phyloP scores from a whole-genome alignment of 148 eudicot genomes.

The Pharnaceum exiguum region DNA sequence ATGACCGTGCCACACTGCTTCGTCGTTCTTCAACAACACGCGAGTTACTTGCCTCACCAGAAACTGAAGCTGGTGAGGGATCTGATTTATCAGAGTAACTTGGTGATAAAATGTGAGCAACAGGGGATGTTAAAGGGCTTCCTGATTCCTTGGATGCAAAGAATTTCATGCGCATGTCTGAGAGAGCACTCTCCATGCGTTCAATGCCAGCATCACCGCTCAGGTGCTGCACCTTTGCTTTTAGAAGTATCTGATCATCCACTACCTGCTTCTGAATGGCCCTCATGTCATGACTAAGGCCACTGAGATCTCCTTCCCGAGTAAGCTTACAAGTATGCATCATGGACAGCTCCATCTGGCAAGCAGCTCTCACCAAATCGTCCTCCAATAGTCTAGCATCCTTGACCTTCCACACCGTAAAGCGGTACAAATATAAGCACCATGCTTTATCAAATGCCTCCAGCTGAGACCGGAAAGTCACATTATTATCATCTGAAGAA shows the following conservation, averaged over 20 bases:
- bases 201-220: slow-evolving; percentile 85
- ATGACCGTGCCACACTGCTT: slow-evolving; percentile 57
- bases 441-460: slow-evolving; percentile 88
- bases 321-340: slow-evolving; percentile 88
- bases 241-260: slow-evolving; percentile 82
- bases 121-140: slow-evolving; percentile 49
- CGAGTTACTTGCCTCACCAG: slow-evolving; percentile 25
- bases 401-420: slow-evolving; percentile 92
- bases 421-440: slow-evolving; percentile 83
- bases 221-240: slow-evolving; percentile 72
- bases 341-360: slow-evolving; percentile 95
- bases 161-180: slow-evolving; percentile 56
- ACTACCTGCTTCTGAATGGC: slow-evolving; percentile 91
- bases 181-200: slow-evolving; percentile 79
- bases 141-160: slow-evolving; percentile 62
- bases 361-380: slow-evolving; percentile 95
- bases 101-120: slow-evolving; percentile 52
- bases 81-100: slow-evolving; percentile 33
- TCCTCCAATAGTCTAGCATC: slow-evolving; percentile 84
- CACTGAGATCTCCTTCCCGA: slow-evolving; percentile 44
- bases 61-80: slow-evolving; percentile 26
- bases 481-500: background rate
- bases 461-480: slow-evolving; percentile 69
- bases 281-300: slow-evolving; percentile 88
- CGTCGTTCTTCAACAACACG: slow-evolving; percentile 21